phyloP scores from a whole-genome alignment of 306 rosid genomes.

The Quercus mongolica region DNA sequence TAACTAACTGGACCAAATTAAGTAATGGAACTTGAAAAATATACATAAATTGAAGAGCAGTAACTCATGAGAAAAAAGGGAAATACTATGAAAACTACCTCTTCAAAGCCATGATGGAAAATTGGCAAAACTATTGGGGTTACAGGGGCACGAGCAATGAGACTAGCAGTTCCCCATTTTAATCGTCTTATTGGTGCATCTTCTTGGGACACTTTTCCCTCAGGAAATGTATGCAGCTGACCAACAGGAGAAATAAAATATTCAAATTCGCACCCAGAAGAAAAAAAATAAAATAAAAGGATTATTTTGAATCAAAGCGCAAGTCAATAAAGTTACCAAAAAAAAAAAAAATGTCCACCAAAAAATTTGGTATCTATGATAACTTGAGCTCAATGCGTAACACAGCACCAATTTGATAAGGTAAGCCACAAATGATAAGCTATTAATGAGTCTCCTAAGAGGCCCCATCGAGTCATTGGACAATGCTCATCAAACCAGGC shows the following conservation, averaged over 20 bases:
- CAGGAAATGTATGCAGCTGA: slow-evolving; percentile 94
- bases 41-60: neutral
- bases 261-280: neutral
- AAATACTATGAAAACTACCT: slow-evolving; percentile 36
- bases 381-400: neutral
- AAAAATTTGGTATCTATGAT: neutral
- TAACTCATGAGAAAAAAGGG: neutral
- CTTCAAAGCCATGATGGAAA: slow-evolving; percentile 73
- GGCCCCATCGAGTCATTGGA: neutral
- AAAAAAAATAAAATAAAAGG: neutral
- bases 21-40: neutral
- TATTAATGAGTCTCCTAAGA: neutral
- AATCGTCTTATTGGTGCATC: slow-evolving; percentile 73
- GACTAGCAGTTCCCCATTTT: slow-evolving; percentile 98
- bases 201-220: slow-evolving; percentile 82
- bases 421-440: neutral
- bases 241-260: slow-evolving; percentile 7
- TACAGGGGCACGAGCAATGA: slow-evolving; percentile 73
- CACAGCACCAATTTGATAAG: neutral
- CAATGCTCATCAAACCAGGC: neutral
- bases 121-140: slow-evolving; percentile 90
- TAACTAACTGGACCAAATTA: slow-evolving; percentile 8
- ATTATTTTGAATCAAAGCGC: neutral
- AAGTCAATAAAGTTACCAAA: neutral
- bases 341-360: neutral